Base-by-base conservation (phyloP, 1,139 yeast genomes). In the Protomyces lactucae-debilis region DNA sequence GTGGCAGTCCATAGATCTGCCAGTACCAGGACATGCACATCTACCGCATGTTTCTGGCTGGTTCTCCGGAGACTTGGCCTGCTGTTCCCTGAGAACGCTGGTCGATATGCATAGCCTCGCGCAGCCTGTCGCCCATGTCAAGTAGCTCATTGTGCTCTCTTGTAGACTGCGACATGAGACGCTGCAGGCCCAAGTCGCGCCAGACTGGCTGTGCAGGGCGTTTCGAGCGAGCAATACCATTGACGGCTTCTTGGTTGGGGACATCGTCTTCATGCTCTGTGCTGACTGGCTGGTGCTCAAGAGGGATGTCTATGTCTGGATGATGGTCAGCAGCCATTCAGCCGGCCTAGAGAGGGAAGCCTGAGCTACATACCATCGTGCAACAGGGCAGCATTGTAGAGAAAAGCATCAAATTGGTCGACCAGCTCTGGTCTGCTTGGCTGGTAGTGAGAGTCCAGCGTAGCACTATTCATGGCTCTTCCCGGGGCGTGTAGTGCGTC, bases 201-300 rank as follows among this genome's bases (percentile, higher is more conserved):
- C 67, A 65, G 28, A 55, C 66, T 3, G 67, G 66, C 35, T 55
- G 66, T 32, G 64, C 46, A 12, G 59, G 45, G 28, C 55, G 67
- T 57, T 45, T 69, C 25, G 61, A 64, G n/a, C 69, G 67, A 10
- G 67, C 53, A 48, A 67, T 66, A 16, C 69, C 70, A 53, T 65
- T 59, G 35, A 67, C 67, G 40, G 68, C 67, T 43, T 68, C 71
- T 56, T 69, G 70, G 39, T 75, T 75, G 0, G 77, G 73, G 36
- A 71, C 70, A 36, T 74, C 77, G 59, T 76, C 77, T 45, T 75
- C 76, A 53, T 74, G 77, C 45, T 74, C 77, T 10, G 73, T 73
- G 53, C 71, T 72, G 55, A 69, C 65, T 3, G 77, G 76, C 65
- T 70, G 71, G 55, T 70, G 74, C 55, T 74, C 76, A 8, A 72